Conservation (phyloP, 2,329 filamentous ascomycete genomes). For the Tolypocladium capitatum region DNA sequence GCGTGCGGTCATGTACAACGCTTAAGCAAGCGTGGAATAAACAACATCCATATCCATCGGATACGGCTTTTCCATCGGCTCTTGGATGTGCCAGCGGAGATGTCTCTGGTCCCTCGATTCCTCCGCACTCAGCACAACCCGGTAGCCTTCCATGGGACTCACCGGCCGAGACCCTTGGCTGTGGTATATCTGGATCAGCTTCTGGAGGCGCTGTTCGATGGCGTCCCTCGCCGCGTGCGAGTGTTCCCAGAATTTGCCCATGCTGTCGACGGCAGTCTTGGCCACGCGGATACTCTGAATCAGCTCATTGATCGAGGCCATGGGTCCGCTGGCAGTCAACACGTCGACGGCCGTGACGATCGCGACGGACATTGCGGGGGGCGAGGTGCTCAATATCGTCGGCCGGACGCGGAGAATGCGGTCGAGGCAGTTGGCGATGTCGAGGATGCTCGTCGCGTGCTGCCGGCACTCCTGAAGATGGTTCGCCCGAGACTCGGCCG, state of each 20-base stretch:
- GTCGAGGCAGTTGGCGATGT: slow-evolving; percentile 29
- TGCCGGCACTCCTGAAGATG: slow-evolving; percentile 35
- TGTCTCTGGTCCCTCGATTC: slow-evolving; percentile 14
- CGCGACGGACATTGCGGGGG: slow-evolving; percentile 49
- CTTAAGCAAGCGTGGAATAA: slow-evolving; percentile 16
- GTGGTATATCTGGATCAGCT: slow-evolving; percentile 18
- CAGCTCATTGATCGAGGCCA: slow-evolving; percentile 35
- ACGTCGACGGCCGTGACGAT: slow-evolving; percentile 54
- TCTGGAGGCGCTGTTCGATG: slow-evolving; percentile 26
- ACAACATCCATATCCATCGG: slow-evolving; percentile 25
- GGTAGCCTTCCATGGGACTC: slow-evolving; percentile 16
- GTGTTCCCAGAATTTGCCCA: slow-evolving; percentile 47
- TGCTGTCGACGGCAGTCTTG: slow-evolving; percentile 39
- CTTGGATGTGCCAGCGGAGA: slow-evolving; percentile 21
- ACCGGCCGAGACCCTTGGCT: slow-evolving; percentile 16
- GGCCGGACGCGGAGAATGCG: slow-evolving; percentile 19
- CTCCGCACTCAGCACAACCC: slow-evolving; percentile 14
- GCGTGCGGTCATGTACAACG: not conserved
- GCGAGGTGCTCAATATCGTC: slow-evolving; percentile 28
- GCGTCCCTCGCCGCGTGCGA: slow-evolving; percentile 35
- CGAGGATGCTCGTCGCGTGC: slow-evolving; percentile 39
- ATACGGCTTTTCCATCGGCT: slow-evolving; percentile 20
- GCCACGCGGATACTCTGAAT: slow-evolving; percentile 41
- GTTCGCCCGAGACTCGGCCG: slow-evolving; percentile 24
- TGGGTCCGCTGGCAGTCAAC: slow-evolving; percentile 43